Percentiles rank a stretch among this genome's conserved stretches.
Evolutionary conservation across 2,329 filamentous ascomycete genomes (phyloP).

Genomic region (Hypoxylon sp.): DNA sequence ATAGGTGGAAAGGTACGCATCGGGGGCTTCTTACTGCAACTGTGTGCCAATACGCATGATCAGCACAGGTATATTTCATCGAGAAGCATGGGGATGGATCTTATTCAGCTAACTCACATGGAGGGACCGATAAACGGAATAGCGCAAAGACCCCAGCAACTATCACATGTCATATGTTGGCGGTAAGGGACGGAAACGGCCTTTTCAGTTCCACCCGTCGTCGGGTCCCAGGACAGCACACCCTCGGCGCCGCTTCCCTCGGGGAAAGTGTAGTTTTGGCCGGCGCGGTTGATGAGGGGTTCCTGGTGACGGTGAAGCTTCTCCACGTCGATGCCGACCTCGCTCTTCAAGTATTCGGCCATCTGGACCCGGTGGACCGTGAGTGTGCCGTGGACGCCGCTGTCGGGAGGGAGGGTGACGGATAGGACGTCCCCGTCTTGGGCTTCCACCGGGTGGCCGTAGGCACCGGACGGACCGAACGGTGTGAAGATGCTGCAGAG

Average conservation of each 20-base stretch:
- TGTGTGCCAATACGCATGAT: neutral
- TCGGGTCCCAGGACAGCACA: slow-evolving; percentile 14
- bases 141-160: neutral
- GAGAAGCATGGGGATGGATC: neutral
- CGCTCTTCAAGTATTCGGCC: slow-evolving; percentile 10
- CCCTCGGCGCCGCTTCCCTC: slow-evolving; percentile 18
- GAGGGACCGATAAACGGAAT: neutral
- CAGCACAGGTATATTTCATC: neutral
- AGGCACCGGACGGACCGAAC: neutral
- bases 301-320: slow-evolving; percentile 14
- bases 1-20: neutral
- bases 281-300: neutral
- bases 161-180: slow-evolving; percentile 1
- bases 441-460: neutral
- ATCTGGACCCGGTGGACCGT: slow-evolving; percentile 3
- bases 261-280: slow-evolving; percentile 15
- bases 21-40: slow-evolving; percentile 14
- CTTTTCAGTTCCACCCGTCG: neutral
- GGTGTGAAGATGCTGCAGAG: slow-evolving; percentile 5
- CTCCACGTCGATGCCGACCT: slow-evolving; percentile 18
- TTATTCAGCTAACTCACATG: slow-evolving; percentile 7
- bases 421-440: neutral
- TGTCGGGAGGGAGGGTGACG: slow-evolving; percentile 3
- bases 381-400: slow-evolving; percentile 12
- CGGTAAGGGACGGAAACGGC: neutral